A percentile compares a stretch with the other conserved stretches of the same genome.
phyloP scores from a whole-genome alignment of 164 flowering plant species.

The Tetracentron sinense region DNA sequence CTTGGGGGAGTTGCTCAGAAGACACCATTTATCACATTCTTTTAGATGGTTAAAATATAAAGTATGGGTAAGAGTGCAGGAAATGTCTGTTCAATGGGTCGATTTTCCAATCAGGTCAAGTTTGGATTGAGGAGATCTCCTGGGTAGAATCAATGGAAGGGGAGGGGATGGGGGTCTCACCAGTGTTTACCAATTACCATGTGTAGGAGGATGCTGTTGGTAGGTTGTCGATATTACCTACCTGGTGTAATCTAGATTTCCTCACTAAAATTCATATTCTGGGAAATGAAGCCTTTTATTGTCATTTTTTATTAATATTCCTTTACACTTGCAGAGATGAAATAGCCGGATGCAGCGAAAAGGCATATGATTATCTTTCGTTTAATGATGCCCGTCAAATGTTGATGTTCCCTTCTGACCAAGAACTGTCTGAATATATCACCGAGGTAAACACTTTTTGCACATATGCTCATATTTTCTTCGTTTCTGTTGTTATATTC shows the following conservation, averaged over 20 bases:
- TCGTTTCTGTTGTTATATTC: neutral
- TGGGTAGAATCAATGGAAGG: neutral
- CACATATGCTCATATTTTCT: no score
- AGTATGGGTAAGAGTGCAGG: neutral
- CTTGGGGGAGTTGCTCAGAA: neutral
- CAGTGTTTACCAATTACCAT: no score
- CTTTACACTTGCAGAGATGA: constrained; percentile 62
- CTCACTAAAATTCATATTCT: neutral
- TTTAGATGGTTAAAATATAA: neutral
- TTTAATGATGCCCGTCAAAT: constrained; percentile 62
- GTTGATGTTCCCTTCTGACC: constrained; percentile 60
- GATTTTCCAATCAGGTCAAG: neutral
- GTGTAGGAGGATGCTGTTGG: neutral
- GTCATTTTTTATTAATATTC: neutral
- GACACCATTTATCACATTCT: no score
- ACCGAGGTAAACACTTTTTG: constrained; percentile 43
- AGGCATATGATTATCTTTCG: constrained; percentile 80
- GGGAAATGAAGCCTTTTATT: neutral
- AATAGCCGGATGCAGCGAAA: constrained; percentile 94
- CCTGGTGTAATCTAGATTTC: neutral
- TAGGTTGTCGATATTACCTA: neutral
- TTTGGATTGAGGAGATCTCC: neutral
- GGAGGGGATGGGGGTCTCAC: no score
- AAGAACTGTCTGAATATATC: constrained; percentile 57
- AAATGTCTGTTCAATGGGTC: neutral